These are phyloP conservation scores for Colletotrichum tofieldiae DNA, from an alignment of 2,329 filamentous ascomycete genomes.

Conservation along the genomic window DNA sequence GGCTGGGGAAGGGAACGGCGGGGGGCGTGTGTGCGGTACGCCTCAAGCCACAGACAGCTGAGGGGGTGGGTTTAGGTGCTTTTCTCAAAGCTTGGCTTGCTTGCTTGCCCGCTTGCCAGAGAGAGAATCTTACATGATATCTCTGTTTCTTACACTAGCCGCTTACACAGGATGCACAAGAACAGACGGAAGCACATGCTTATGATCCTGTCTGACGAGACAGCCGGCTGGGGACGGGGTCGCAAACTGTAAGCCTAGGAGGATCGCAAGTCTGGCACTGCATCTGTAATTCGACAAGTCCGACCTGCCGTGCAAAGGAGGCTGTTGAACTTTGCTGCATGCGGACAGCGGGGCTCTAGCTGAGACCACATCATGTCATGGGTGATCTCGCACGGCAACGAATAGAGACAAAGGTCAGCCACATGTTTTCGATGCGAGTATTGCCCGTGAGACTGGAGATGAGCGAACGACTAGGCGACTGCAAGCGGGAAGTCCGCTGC, in stretches of 20 bases:
- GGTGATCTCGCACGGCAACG: slow-evolving; percentile 36
- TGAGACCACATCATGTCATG: slow-evolving; percentile 33
- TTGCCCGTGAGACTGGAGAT: slow-evolving; percentile 18
- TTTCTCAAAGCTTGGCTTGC: slow-evolving; percentile 12
- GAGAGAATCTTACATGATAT: slow-evolving; percentile 18
- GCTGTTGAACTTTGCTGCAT: slow-evolving; percentile 31
- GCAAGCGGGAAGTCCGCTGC: slow-evolving; percentile 31
- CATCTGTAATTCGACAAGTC: slow-evolving; percentile 32
- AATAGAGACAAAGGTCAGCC: slow-evolving; percentile 36
- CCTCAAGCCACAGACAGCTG: slow-evolving; percentile 28
- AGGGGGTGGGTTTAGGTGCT: slow-evolving; percentile 29
- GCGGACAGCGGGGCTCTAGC: slow-evolving; percentile 29
- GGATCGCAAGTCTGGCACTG: slow-evolving; percentile 20
- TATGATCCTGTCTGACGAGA: slow-evolving; percentile 31
- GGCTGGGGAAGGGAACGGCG: slow-evolving; percentile 21
- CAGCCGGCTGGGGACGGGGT: slow-evolving; percentile 12
- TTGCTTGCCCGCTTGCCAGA: neutral
- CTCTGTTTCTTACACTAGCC: slow-evolving; percentile 1
- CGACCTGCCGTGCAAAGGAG: slow-evolving; percentile 31
- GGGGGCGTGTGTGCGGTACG: neutral
- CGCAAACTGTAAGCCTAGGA: slow-evolving; percentile 27
- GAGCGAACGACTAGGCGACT: neutral
- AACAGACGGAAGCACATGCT: slow-evolving; percentile 19
- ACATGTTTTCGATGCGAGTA: slow-evolving; percentile 31
- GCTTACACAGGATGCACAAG: slow-evolving; percentile 3